Percentiles rank a stretch among this genome's conserved stretches.
Conservation (phyloP, 345 rosid species). For the Brassica incana region DNA sequence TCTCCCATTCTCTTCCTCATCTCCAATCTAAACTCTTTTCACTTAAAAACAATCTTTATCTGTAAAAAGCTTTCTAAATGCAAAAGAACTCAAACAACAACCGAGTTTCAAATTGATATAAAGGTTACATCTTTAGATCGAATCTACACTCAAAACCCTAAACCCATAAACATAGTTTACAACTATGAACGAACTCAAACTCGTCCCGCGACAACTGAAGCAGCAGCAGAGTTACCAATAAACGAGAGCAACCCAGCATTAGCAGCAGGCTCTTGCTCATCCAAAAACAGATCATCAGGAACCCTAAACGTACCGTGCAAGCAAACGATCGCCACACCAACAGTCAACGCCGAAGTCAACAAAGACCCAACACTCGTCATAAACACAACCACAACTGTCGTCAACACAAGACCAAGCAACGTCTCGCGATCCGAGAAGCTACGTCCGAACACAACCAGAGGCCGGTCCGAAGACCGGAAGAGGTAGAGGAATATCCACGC, state of each 20-base stretch:
- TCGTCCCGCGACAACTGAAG: slow-evolving; percentile 10
- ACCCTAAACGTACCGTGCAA: slow-evolving; percentile 38
- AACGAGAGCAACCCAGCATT: slow-evolving; percentile 35
- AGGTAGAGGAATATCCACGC: slow-evolving; percentile 39
- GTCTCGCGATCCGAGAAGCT: slow-evolving; percentile 34
- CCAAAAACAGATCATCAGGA: slow-evolving; percentile 39
- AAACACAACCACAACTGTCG: slow-evolving; percentile 31
- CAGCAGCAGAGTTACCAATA: slow-evolving; percentile 27
- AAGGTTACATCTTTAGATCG: background rate
- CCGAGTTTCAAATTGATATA: background rate
- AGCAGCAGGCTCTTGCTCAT: slow-evolving; percentile 31
- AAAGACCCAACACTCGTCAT: slow-evolving; percentile 42
- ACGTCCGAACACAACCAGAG: slow-evolving; percentile 26
- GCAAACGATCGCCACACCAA: slow-evolving; percentile 32
- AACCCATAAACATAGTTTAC: background rate
- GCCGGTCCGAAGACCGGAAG: slow-evolving; percentile 35
- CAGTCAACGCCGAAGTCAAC: slow-evolving; percentile 22
- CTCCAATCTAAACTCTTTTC: background rate
- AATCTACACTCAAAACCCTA: slow-evolving; percentile 17
- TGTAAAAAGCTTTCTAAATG: background rate
- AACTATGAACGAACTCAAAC: background rate
- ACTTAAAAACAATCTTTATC: background rate
- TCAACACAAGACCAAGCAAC: slow-evolving; percentile 24
- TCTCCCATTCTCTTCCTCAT: background rate
- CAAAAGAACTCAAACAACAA: background rate